Evolutionary conservation across 2,329 filamentous ascomycete genomes (phyloP).

Genomic region (Aspergillus oerlinghausenensis): DNA sequence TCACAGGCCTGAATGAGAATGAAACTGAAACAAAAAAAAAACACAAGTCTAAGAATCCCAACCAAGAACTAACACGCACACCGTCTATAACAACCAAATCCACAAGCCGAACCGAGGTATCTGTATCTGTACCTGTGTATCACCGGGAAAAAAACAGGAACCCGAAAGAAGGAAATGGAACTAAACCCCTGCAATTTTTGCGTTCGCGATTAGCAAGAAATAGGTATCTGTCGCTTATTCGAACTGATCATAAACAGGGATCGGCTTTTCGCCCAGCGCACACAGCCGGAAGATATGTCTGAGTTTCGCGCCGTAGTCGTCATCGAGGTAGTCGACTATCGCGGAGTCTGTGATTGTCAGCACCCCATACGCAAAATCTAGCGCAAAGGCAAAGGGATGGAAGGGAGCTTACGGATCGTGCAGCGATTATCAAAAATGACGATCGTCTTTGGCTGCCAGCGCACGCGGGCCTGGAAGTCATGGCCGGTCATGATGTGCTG

Average conservation of each 20-base stretch:
- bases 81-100: constrained; percentile 15
- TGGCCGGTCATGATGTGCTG: constrained; percentile 45
- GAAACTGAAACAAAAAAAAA: constrained; percentile 1
- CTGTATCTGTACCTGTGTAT: background rate
- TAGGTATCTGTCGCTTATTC: constrained; percentile 12
- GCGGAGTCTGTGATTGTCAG: constrained; percentile 40
- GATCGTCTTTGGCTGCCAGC: constrained; percentile 47
- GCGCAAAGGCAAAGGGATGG: background rate
- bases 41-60: constrained; percentile 2
- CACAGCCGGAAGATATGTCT: constrained; percentile 49
- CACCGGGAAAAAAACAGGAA: constrained; percentile 1
- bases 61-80: constrained; percentile 3
- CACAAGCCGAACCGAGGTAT: constrained; percentile 14
- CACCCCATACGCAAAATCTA: background rate
- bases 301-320: constrained; percentile 43
- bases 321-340: constrained; percentile 47
- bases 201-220: background rate
- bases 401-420: constrained; percentile 40
- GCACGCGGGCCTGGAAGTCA: constrained; percentile 46
- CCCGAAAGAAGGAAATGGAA: background rate
- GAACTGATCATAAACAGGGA: constrained; percentile 39
- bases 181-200: no score
- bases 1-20: background rate
- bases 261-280: constrained; percentile 47
- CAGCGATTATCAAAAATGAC: constrained; percentile 49